Evolutionary conservation across 83 land plant species (phyloP).

Genomic region (Picea abies): DNA sequence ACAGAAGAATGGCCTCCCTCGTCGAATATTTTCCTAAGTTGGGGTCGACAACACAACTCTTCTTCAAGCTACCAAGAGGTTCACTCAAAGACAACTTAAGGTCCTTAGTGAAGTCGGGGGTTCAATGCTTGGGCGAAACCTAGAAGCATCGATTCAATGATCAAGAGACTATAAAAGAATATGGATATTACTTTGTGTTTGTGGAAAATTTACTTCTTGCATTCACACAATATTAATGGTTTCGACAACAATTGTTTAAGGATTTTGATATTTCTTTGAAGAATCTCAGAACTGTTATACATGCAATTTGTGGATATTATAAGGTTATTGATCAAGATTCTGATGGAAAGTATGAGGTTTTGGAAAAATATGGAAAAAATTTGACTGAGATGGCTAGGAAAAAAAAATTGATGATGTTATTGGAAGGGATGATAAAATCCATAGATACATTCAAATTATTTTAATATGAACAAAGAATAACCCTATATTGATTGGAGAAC

Average conservation of each 20-base stretch:
- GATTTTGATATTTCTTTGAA: no score
- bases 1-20: slow-evolving; percentile 95
- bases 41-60: slow-evolving; percentile 89
- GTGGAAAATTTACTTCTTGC: no score
- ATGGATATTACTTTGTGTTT: slow-evolving; percentile 46
- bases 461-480: slow-evolving; percentile 98
- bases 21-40: slow-evolving; percentile 86
- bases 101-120: slow-evolving; percentile 91
- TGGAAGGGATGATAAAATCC: slow-evolving; percentile 98
- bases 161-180: slow-evolving; percentile 86
- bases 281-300: slow-evolving; percentile 58
- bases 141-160: slow-evolving; percentile 78
- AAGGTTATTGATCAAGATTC: slow-evolving; percentile 98
- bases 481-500: slow-evolving; percentile 98
- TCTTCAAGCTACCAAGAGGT: slow-evolving; percentile 91
- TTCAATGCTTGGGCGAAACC: slow-evolving; percentile 91
- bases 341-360: slow-evolving; percentile 96
- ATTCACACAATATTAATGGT: no score
- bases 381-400: slow-evolving; percentile 90
- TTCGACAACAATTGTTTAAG: no score
- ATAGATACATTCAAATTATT: slow-evolving; percentile 96
- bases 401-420: slow-evolving; percentile 99
- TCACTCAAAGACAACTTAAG: slow-evolving; percentile 66
- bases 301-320: slow-evolving; percentile 81
- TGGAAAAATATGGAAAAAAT: slow-evolving; percentile 98